Conservation (phyloP, 352 stramenopile species). For the Peronospora belbahrii region DNA sequence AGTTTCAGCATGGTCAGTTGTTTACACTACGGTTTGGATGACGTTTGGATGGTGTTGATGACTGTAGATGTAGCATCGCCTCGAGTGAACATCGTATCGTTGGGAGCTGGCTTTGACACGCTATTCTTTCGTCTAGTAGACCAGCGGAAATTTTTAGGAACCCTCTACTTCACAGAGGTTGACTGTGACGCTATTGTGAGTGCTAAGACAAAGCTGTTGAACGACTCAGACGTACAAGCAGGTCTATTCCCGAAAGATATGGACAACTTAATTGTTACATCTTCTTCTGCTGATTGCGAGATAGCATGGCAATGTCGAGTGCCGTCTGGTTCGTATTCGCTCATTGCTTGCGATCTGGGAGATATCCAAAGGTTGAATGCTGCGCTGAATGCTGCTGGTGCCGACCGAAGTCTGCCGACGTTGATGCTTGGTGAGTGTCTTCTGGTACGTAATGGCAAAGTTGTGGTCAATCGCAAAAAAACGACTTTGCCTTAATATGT, state of each 20-base stretch:
- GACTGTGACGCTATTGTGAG: slow-evolving; percentile 50
- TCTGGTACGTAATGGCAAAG: slow-evolving; percentile 31
- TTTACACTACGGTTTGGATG: neutral
- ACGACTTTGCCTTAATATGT: neutral
- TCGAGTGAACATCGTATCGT: slow-evolving; percentile 52
- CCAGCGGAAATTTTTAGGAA: slow-evolving; percentile 14
- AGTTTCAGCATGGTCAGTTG: neutral
- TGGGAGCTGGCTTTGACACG: slow-evolving; percentile 69
- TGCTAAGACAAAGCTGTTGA: slow-evolving; percentile 41
- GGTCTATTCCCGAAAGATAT: slow-evolving; percentile 25
- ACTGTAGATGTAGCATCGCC: slow-evolving; percentile 14
- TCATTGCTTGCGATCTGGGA: slow-evolving; percentile 51
- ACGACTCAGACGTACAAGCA: slow-evolving; percentile 13
- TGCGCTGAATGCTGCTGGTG: slow-evolving; percentile 15
- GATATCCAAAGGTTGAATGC: slow-evolving; percentile 29
- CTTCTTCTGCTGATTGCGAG: neutral
- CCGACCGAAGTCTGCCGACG: slow-evolving; percentile 39
- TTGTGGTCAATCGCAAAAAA: too few relatives aligned
- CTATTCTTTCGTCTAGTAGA: slow-evolving; percentile 57
- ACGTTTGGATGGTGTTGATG: slow-evolving; percentile 2
- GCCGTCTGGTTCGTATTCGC: slow-evolving; percentile 29
- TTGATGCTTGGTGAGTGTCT: slow-evolving; percentile 67
- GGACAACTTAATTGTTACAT: slow-evolving; percentile 3
- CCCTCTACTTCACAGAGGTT: slow-evolving; percentile 42
- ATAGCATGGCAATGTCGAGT: slow-evolving; percentile 25